Conservation (phyloP, 2,329 filamentous ascomycete species). For the Neofusicoccum umdonicola region DNA sequence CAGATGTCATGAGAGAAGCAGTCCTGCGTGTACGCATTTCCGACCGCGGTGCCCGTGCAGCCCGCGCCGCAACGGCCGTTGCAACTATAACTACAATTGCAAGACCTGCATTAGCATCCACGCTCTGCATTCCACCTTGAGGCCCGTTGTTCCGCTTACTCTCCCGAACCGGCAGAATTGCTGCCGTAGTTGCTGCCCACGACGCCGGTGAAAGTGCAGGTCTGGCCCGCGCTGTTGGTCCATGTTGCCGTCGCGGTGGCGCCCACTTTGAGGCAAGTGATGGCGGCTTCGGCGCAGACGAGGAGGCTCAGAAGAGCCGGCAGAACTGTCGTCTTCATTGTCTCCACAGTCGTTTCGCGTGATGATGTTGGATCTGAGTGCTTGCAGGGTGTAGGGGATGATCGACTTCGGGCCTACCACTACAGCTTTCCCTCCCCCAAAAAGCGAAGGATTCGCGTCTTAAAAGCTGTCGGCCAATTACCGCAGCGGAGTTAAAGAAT, state of each 20-base stretch:
- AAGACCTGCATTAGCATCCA: background rate
- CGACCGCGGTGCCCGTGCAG: slow-evolving; percentile 44
- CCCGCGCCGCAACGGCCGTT: slow-evolving; percentile 51
- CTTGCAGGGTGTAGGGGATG: background rate
- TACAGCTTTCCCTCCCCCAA: background rate
- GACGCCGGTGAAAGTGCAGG: slow-evolving; percentile 44
- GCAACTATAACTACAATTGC: slow-evolving; percentile 44
- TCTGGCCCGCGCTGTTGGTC: slow-evolving; percentile 44
- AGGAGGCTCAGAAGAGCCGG: slow-evolving; percentile 3
- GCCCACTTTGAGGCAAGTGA: slow-evolving; percentile 42
- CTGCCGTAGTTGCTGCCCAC: slow-evolving; percentile 52
- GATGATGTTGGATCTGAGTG: background rate
- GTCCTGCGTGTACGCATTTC: slow-evolving; percentile 52
- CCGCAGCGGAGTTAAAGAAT: background rate
- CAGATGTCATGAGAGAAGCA: slow-evolving; percentile 54
- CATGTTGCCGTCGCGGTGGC: slow-evolving; percentile 46
- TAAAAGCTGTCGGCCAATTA: background rate
- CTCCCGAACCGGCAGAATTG: slow-evolving; percentile 42
- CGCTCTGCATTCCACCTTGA: too few species aligned
- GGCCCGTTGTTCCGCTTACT: slow-evolving; percentile 34
- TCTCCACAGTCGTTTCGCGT: background rate
- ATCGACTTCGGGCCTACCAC: background rate
- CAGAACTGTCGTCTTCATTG: background rate
- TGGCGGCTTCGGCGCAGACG: slow-evolving; percentile 23
- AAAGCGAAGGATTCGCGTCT: background rate